Conservation (phyloP, 805 yeast genomes). For the Kuraishia molischiana region DNA sequence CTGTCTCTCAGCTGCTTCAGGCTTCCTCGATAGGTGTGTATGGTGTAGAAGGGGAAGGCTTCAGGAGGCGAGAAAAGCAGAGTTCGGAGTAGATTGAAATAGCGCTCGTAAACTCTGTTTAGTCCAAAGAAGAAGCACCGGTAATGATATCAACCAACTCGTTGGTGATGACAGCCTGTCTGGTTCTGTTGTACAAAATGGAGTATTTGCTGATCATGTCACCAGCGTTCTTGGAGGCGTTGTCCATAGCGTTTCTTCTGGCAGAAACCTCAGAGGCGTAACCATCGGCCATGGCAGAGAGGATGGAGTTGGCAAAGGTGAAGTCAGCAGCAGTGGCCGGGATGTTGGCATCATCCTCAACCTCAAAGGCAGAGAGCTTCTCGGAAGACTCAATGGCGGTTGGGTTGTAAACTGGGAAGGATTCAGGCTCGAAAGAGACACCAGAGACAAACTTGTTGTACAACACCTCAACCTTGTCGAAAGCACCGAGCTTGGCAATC, state of each 20-base stretch:
- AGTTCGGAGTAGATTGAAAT: not conserved
- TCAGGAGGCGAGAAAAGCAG: not conserved
- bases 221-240: conserved; percentile 99
- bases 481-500: conserved; percentile 57
- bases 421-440: conserved; percentile 82
- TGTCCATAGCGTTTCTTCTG: conserved; percentile 99
- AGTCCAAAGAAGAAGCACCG: conserved; percentile 98
- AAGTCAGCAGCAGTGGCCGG: conserved; percentile 71
- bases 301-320: conserved; percentile 81
- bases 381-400: conserved; percentile 75
- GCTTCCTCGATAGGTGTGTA: too few relatives aligned
- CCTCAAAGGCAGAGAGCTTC: conserved; percentile 73
- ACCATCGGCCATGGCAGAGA: conserved; percentile 93
- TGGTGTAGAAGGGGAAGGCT: too few relatives aligned
- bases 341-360: conserved; percentile 58
- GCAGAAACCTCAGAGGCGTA: conserved; percentile 97
- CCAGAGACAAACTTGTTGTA: conserved; percentile 85
- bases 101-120: too few relatives aligned
- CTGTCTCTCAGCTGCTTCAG: too few relatives aligned
- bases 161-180: conserved; percentile 99
- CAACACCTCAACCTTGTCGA: conserved; percentile 69
- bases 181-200: conserved; percentile 97
- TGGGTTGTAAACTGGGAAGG: conserved; percentile 56
- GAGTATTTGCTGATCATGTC: conserved; percentile 96
- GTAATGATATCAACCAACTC: conserved; percentile 99